phyloP scores from a whole-genome alignment of 2,329 filamentous ascomycete species.

The Tolypocladium sp. region DNA sequence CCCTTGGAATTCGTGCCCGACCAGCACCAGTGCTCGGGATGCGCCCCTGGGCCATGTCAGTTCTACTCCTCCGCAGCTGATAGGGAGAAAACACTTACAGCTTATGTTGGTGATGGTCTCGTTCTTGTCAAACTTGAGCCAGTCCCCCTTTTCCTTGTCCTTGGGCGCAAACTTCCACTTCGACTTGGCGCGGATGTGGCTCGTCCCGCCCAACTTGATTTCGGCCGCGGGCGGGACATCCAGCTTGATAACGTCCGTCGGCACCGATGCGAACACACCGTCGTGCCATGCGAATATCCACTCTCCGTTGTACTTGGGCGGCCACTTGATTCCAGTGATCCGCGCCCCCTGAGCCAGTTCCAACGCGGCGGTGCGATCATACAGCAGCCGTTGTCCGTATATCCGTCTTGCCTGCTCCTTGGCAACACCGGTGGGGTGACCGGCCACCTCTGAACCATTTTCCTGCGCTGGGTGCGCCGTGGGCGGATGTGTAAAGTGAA shows the following conservation, averaged over 20 bases:
- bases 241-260: slow-evolving; percentile 37
- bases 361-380: slow-evolving; percentile 34
- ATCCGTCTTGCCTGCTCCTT: slow-evolving; percentile 37
- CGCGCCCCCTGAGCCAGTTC: slow-evolving; percentile 39
- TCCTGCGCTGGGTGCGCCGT: slow-evolving; percentile 30
- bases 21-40: slow-evolving; percentile 47
- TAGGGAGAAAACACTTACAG: slow-evolving; percentile 28
- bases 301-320: slow-evolving; percentile 40
- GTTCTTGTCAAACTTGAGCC: slow-evolving; percentile 56
- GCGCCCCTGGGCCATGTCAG: slow-evolving; percentile 24
- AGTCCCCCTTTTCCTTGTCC: slow-evolving; percentile 32
- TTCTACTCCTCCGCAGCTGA: not conserved
- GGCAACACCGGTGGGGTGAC: slow-evolving; percentile 34
- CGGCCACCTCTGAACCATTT: slow-evolving; percentile 27
- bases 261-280: slow-evolving; percentile 38
- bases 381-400: slow-evolving; percentile 35
- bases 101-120: slow-evolving; percentile 58
- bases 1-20: slow-evolving; percentile 42
- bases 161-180: slow-evolving; percentile 45
- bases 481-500: slow-evolving; percentile 35
- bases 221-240: slow-evolving; percentile 36
- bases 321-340: slow-evolving; percentile 42
- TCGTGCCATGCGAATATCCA: slow-evolving; percentile 52
- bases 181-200: slow-evolving; percentile 37
- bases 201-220: slow-evolving; percentile 35